Evolutionary conservation across 2,329 filamentous ascomycete genomes (phyloP), one percentile per base, ranked within the genome.

Genomic region (Sporothrix humicola): DNA sequence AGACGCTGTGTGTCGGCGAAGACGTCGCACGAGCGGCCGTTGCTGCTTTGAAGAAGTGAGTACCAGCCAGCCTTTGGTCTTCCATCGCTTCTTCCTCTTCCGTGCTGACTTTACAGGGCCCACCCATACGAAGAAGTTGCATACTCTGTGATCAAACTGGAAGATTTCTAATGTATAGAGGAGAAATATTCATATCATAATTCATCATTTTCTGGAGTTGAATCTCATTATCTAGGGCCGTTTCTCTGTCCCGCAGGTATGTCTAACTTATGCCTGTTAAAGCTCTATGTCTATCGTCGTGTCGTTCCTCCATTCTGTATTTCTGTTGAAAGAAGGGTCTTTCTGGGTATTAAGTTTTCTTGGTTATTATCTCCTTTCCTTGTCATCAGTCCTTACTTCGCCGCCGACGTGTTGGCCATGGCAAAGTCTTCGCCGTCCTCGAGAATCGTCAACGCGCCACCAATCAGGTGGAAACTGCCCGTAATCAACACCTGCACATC

Each of bases 11-110:
- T 78, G 77, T 88, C 0, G 89, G 90, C 0, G 85, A 87, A 77
- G 87, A 91, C 9, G 83, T 87, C 20, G 84, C 84, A 0, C 84
- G 82, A 75, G 84, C 84, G 54, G 91, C 87, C 1, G 90, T 93
- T 0, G 85, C 84, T 44, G 91, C 89, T 4, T 79, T 93, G 81
- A 93, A 92, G 80, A 84, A 82, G 91, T 92, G 77, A 78, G 87
- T 59, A 10, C 23, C 31, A 37, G 31, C 31, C 31, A 37, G 31
- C 31, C 23, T 61, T 13, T 31, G 52, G 8, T 26, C 23, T 69
- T 15, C 2, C 13, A 2, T 15, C 13, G 50, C 42, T 31, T 20
- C 17, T 52, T 17, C 52, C 68, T 65, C n/a, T 8, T 15, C 58
- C 76, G 4, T 31, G 66, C 77, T 72, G 26, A 77, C 78, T 74